Conservation (phyloP, 1,139 yeast genomes). For the Scheffersomyces stambukii region DNA sequence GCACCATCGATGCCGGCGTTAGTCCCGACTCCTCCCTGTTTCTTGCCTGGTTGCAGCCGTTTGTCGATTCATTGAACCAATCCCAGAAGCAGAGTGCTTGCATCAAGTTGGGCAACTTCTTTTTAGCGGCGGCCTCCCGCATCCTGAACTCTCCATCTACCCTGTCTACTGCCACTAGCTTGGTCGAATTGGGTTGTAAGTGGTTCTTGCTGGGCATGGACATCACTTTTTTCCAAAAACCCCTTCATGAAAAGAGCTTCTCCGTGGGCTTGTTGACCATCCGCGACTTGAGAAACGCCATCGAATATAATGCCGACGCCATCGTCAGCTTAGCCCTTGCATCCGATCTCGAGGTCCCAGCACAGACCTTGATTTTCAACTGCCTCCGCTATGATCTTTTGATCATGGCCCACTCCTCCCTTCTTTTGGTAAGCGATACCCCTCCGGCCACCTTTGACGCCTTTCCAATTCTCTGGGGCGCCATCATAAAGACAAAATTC, state of each 20-base stretch:
- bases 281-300: slow-evolving; percentile 32
- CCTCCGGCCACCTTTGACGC: slow-evolving; percentile 41
- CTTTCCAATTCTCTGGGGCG: slow-evolving; percentile 46
- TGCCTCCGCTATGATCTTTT: slow-evolving; percentile 55
- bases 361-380: slow-evolving; percentile 40
- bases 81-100: slow-evolving; percentile 40
- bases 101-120: slow-evolving; percentile 27
- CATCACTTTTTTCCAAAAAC: too few relatives aligned
- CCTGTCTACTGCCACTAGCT: slow-evolving; percentile 2
- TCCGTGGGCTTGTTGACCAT: slow-evolving; percentile 22
- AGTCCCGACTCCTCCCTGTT: too few relatives aligned
- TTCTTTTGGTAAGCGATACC: slow-evolving; percentile 34
- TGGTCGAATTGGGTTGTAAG: slow-evolving; percentile 12
- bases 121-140: slow-evolving; percentile 4
- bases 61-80: slow-evolving; percentile 32
- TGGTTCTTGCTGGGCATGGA: slow-evolving; percentile 11
- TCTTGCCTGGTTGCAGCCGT: too few relatives aligned
- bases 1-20: slow-evolving; percentile 8
- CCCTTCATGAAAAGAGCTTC: too few relatives aligned
- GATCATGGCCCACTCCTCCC: slow-evolving; percentile 51
- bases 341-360: slow-evolving; percentile 15
- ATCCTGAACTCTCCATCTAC: too few relatives aligned
- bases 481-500: slow-evolving; percentile 28
- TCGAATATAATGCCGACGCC: slow-evolving; percentile 25
- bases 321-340: slow-evolving; percentile 19